phyloP scores from a whole-genome alignment of 73 alveolate genomes.

The Effrenium voratum region DNA sequence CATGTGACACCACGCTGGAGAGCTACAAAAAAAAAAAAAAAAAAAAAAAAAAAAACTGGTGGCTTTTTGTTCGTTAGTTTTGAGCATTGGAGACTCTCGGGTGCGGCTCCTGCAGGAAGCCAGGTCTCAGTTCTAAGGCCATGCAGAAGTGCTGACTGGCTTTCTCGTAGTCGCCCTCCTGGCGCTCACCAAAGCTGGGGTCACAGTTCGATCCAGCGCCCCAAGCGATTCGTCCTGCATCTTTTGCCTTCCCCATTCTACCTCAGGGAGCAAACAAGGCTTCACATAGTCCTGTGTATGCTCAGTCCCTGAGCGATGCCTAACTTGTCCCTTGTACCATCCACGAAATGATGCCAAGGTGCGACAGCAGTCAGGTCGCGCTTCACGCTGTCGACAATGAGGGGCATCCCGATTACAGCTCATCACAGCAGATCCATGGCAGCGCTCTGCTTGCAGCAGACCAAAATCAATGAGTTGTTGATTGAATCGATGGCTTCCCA shows the following conservation, averaged over 20 bases:
- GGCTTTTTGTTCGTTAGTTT: too few species aligned
- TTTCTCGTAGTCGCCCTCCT: constrained; percentile 84
- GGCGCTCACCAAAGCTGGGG: not conserved
- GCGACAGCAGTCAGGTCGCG: constrained; percentile 88
- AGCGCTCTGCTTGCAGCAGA: not conserved
- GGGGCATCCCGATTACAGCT: constrained; percentile 30
- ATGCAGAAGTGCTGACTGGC: constrained; percentile 80
- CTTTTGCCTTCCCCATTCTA: constrained; percentile 85
- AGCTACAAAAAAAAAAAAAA: too few species aligned
- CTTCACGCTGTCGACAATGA: constrained; percentile 87
- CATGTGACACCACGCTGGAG: too few species aligned
- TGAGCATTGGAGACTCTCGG: too few species aligned
- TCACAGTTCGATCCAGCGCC: not conserved
- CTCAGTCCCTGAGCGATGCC: too few species aligned
- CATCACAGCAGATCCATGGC: too few species aligned
- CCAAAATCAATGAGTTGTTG: not conserved
- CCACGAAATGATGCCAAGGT: too few species aligned
- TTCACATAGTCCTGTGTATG: too few species aligned
- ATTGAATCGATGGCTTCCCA: too few species aligned
- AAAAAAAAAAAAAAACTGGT: too few species aligned
- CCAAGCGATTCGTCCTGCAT: not conserved
- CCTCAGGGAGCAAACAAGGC: not conserved
- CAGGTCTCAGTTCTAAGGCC: constrained; percentile 70
- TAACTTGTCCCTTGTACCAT: too few species aligned
- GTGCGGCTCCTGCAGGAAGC: constrained; percentile 21